phyloP scores from a whole-genome alignment of 2,329 filamentous ascomycete species.

The Plectosphaerella cucumerina region DNA sequence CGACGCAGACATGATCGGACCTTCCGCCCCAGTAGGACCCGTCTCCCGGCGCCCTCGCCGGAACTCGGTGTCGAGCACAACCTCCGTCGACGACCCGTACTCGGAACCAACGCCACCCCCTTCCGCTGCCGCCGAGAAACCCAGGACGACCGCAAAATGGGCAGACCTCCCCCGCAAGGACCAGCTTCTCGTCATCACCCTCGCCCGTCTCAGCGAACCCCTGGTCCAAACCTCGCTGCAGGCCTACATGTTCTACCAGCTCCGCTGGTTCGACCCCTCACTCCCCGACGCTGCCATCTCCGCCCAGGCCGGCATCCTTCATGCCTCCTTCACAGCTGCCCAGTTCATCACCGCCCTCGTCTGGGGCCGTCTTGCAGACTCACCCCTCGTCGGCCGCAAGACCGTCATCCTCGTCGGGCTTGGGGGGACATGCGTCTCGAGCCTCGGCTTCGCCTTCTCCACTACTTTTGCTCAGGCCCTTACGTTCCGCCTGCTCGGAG shows the following conservation, averaged over 20 bases:
- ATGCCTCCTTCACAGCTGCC: slow-evolving; percentile 74
- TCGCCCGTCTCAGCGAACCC: slow-evolving; percentile 78
- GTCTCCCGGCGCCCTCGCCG: too few species aligned
- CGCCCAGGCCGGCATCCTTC: slow-evolving; percentile 70
- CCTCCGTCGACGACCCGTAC: too few species aligned
- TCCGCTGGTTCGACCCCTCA: slow-evolving; percentile 66
- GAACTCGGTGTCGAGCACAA: too few species aligned
- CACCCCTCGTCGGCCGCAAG: slow-evolving; percentile 66
- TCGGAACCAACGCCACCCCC: too few species aligned
- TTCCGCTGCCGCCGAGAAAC: slow-evolving; percentile 8
- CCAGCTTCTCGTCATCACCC: slow-evolving; percentile 72
- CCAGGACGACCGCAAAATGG: slow-evolving; percentile 57
- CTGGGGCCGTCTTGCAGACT: slow-evolving; percentile 71
- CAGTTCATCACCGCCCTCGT: slow-evolving; percentile 80
- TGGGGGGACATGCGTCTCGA: slow-evolving; percentile 59
- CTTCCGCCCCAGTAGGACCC: too few species aligned
- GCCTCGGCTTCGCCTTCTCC: slow-evolving; percentile 69
- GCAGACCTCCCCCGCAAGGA: slow-evolving; percentile 68
- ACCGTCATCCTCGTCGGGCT: slow-evolving; percentile 74
- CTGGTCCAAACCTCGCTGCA: slow-evolving; percentile 72
- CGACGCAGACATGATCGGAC: too few species aligned
- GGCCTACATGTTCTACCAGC: slow-evolving; percentile 82
- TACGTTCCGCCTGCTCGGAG: slow-evolving; percentile 62
- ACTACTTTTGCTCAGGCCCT: slow-evolving; percentile 60
- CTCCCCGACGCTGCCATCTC: slow-evolving; percentile 63